Percentiles rank a stretch among this genome's conserved stretches.
phyloP scores from a whole-genome alignment of 2,329 filamentous ascomycete genomes.

The Fusarium napiforme region DNA sequence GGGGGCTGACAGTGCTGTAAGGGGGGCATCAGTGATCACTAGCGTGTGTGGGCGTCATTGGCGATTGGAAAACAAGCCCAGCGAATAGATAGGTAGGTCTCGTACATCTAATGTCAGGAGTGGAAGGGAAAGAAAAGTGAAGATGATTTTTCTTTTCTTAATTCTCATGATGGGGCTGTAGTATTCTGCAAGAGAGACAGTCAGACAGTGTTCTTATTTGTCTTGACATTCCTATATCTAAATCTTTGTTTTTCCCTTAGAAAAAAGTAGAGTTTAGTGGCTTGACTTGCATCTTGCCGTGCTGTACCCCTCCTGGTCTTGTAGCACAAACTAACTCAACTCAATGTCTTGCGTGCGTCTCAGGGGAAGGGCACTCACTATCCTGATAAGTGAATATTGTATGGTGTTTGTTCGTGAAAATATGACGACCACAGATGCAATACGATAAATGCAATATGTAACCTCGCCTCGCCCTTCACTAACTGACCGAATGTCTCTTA shows the following conservation, averaged over 20 bases:
- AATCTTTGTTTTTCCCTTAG: neutral
- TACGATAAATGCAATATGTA: slow-evolving; percentile 9
- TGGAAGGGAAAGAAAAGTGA: neutral
- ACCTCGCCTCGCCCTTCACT: neutral
- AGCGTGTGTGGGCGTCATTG: slow-evolving; percentile 20
- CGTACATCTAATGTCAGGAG: neutral
- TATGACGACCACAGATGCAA: slow-evolving; percentile 2
- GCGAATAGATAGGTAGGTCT: slow-evolving; percentile 2
- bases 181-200: neutral
- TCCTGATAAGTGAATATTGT: slow-evolving; percentile 33
- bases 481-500: neutral
- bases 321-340: neutral
- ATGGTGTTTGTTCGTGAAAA: slow-evolving; percentile 1
- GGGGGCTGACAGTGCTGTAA: slow-evolving; percentile 36
- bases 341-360: slow-evolving; percentile 20
- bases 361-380: neutral
- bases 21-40: slow-evolving; percentile 21
- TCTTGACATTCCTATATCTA: neutral
- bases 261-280: neutral
- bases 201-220: neutral
- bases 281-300: neutral
- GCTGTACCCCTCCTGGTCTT: neutral
- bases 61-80: neutral
- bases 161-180: neutral
- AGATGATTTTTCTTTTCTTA: neutral